Base-by-base conservation (phyloP, 768 basidiomycete species). In the Trametes villosa region DNA sequence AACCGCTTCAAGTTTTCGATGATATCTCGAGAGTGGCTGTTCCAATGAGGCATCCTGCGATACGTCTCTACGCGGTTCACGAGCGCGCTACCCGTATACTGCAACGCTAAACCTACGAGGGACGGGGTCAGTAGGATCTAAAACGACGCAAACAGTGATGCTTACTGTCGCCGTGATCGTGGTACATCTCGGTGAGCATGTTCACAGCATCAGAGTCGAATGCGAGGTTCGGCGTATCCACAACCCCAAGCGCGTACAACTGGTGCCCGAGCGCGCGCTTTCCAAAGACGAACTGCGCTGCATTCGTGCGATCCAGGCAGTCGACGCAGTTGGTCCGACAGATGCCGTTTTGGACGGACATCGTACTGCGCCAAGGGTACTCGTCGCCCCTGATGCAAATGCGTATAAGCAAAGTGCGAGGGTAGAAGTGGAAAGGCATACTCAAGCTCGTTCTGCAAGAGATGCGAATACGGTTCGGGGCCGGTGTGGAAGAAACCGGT, bases 141-240 rank as follows among this genome's bases (percentile, higher is more conserved):
- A 22, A 5, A 29, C 40, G 26, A 42, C 53, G 42, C 42, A 31
- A 31, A 33, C 26, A 29, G n/a, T 36, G 12, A 46, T 30, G 75
- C 91, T 69, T 70, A 94, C 94, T 96, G 70, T 97, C 94, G 1
- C 94, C 94, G 66, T 97, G 95, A 72, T 97, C 94, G 71, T 96
- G 94, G 73, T 96, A 98, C 95, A 99, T 98, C 76, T 97, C 94
- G 4, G 95, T 98, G 66, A 99, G 70, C 86, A 98, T 95, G 71
- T 96, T 94, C 40, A 96, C 91, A 1, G 94, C 95, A 72, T 96
- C 96, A 11, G 91, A 94, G 68, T 96, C 94, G 69, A 96, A 96
- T 0, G 87, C 84, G 36, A 99, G 78, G 68, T 94, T 87, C 0
- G 96, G 95, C 58, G 79, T 86, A 20, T 89, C 86, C 9, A 97